Conservation (phyloP, 1,284 basidiomycete species). For the Trametes hirsuta region DNA sequence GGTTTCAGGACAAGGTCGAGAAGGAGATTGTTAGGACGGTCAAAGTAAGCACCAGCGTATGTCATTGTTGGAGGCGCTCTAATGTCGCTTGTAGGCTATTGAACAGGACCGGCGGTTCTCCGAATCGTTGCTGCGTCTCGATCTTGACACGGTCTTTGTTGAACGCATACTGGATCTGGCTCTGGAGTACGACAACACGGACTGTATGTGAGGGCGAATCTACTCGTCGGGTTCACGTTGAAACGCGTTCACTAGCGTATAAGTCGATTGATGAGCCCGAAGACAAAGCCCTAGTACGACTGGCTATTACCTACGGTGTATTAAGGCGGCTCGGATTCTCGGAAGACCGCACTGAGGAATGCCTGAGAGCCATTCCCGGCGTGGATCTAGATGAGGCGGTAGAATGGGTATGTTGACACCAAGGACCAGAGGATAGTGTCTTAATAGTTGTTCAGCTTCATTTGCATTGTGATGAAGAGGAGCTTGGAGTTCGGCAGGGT, state of each 20-base stretch:
- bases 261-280: slow-evolving; percentile 53
- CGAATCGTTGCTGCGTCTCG: slow-evolving; percentile 65
- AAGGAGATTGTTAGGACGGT: slow-evolving; percentile 80
- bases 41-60: slow-evolving; percentile 45
- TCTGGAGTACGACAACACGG: slow-evolving; percentile 39
- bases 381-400: slow-evolving; percentile 90
- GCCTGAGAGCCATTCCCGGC: slow-evolving; percentile 62
- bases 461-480: slow-evolving; percentile 58
- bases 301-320: slow-evolving; percentile 83
- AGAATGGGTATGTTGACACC: slow-evolving; percentile 74
- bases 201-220: slow-evolving; percentile 36
- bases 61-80: not conserved
- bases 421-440: not conserved
- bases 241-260: slow-evolving; percentile 33
- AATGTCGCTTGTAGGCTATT: slow-evolving; percentile 58
- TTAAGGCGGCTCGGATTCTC: slow-evolving; percentile 86
- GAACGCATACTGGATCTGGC: slow-evolving; percentile 64
- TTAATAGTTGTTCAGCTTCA: slow-evolving; percentile 14
- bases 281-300: slow-evolving; percentile 74
- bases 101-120: slow-evolving; percentile 85
- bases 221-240: not conserved
- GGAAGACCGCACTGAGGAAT: slow-evolving; percentile 70
- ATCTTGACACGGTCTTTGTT: slow-evolving; percentile 62
- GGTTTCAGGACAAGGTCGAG: slow-evolving; percentile 86
- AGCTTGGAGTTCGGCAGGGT: slow-evolving; percentile 43